These are phyloP conservation scores for Kodamaea anthophila DNA, from an alignment of 1,139 yeast species.

Conservation along the genomic window DNA sequence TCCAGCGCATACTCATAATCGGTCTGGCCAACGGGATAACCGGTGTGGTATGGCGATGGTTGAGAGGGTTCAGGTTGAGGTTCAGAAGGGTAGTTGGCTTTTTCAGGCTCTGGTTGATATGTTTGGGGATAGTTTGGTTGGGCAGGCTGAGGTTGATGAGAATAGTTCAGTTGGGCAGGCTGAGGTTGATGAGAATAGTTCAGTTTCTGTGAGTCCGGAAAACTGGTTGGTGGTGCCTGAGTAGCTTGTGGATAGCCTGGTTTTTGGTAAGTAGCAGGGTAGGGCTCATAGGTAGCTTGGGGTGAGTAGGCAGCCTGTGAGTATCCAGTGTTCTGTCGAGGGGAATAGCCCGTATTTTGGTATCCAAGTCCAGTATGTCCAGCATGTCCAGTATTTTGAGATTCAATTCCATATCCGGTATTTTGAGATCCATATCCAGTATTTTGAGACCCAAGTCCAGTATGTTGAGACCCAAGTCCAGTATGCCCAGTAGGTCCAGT, in stretches of 20 bases:
- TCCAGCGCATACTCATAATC: background rate
- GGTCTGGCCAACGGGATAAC: background rate
- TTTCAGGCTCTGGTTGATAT: background rate
- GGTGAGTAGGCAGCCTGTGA: no score
- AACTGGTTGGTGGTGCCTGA: no score
- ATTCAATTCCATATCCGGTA: no score
- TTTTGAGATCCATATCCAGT: no score
- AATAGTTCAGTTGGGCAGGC: no score
- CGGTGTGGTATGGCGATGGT: no score
- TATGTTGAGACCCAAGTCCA: constrained; percentile 3
- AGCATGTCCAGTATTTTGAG: background rate
- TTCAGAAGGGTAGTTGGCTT: background rate
- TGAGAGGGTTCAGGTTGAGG: background rate
- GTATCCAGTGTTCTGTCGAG: constrained; percentile 3
- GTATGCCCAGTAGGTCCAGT: constrained; percentile 1
- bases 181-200: no score
- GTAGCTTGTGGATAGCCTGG: no score
- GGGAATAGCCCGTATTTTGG: constrained; percentile 1
- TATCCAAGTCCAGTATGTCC: background rate
- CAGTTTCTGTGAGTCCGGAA: no score
- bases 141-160: no score
- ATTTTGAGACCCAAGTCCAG: constrained; percentile 1
- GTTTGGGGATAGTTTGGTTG: background rate
- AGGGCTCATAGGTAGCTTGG: no score
- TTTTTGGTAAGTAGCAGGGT: no score